phyloP scores from a whole-genome alignment of 805 yeast genomes.

The Helenozyma baotianmanensis region DNA sequence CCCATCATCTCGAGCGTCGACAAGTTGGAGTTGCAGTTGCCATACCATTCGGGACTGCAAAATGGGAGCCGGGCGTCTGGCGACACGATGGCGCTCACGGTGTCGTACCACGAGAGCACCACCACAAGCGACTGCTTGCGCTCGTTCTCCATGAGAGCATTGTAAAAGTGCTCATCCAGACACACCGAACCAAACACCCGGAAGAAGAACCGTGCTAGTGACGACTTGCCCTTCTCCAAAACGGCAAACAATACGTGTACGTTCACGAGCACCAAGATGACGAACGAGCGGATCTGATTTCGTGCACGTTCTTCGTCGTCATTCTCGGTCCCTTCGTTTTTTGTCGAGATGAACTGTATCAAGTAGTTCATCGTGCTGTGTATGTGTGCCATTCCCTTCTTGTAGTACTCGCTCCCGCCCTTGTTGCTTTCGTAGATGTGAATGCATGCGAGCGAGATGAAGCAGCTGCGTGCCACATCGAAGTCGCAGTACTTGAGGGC shows the following conservation, averaged over 20 bases:
- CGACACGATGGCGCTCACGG: conserved; percentile 50
- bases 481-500: conserved; percentile 54
- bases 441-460: conserved; percentile 51
- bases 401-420: conserved; percentile 49
- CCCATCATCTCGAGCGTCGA: conserved; percentile 56
- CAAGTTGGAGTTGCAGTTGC: conserved; percentile 34
- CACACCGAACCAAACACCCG: conserved; percentile 49
- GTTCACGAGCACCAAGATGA: conserved; percentile 47
- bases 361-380: conserved; percentile 54
- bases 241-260: conserved; percentile 53
- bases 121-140: conserved; percentile 47
- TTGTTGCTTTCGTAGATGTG: conserved; percentile 50
- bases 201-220: conserved; percentile 45
- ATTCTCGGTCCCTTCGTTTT: conserved; percentile 6
- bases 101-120: conserved; percentile 58
- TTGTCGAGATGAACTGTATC: conserved; percentile 36
- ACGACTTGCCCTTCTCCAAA: conserved; percentile 51
- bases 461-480: conserved; percentile 55
- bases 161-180: conserved; percentile 38
- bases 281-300: conserved; percentile 23
- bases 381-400: conserved; percentile 49
- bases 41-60: conserved; percentile 52
- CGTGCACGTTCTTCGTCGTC: conserved; percentile 3
- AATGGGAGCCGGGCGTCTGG: conserved; percentile 55
- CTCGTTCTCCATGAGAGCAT: conserved; percentile 38